phyloP scores from a whole-genome alignment of 192 early-diverging fungal genomes.

The Coemansia umbellata region DNA sequence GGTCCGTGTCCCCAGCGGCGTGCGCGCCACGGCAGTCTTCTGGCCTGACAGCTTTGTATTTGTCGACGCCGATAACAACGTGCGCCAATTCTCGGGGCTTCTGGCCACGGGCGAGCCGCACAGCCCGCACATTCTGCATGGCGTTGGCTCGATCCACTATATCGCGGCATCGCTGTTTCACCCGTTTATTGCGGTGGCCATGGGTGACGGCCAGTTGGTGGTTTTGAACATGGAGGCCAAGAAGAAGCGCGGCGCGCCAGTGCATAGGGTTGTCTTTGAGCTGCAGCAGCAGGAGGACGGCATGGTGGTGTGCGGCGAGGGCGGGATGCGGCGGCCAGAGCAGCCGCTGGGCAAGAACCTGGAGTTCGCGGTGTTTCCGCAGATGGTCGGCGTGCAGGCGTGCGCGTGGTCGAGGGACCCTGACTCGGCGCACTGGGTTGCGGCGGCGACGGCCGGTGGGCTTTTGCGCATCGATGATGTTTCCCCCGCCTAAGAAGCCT shows the following conservation, averaged over 20 bases:
- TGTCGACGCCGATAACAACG: constrained; percentile 17
- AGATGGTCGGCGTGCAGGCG: constrained; percentile 19
- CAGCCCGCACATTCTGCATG: no score
- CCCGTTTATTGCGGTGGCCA: constrained; percentile 9
- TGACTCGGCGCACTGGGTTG: constrained; percentile 23
- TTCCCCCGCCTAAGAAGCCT: background rate
- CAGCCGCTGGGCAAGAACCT: background rate
- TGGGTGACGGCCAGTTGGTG: constrained; percentile 9
- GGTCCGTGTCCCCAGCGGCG: background rate
- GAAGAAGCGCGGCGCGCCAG: background rate
- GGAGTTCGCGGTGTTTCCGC: constrained; percentile 5
- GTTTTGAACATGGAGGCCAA: constrained; percentile 8
- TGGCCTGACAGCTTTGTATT: constrained; percentile 15
- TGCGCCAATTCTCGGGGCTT: constrained; percentile 6
- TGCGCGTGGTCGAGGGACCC: constrained; percentile 42
- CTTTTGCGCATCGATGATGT: constrained; percentile 31
- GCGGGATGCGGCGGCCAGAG: background rate
- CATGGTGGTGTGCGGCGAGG: background rate
- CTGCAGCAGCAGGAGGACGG: constrained; percentile 3
- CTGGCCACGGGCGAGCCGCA: no score
- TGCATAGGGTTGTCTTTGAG: constrained; percentile 10
- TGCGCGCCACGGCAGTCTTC: background rate
- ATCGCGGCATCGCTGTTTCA: constrained; percentile 20
- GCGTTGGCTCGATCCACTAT: background rate
- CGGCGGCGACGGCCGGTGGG: constrained; percentile 19